A percentile compares a stretch with the other conserved stretches of the same genome.
phyloP scores from a whole-genome alignment of 176 grass and related monocot species.

The Oryza glumipatula region DNA sequence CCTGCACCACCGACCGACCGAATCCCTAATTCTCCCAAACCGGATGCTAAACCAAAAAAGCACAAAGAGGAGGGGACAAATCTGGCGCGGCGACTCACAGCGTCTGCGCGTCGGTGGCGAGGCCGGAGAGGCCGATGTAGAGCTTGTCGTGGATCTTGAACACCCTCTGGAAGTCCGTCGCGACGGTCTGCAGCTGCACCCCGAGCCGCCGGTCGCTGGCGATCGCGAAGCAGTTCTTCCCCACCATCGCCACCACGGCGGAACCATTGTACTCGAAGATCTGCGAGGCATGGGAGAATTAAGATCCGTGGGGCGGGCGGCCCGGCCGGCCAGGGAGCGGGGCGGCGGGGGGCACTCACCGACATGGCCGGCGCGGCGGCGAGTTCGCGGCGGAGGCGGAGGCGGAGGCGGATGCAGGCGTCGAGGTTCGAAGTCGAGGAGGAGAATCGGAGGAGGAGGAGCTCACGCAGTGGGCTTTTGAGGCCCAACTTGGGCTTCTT shows the following conservation, averaged over 20 bases:
- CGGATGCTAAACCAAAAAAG: background rate
- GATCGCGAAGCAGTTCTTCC: slow-evolving; percentile 98
- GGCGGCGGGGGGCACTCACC: slow-evolving; percentile 19
- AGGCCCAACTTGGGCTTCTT: slow-evolving; percentile 43
- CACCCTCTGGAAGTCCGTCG: slow-evolving; percentile 91
- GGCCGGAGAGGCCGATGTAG: slow-evolving; percentile 91
- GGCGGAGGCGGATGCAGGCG: background rate
- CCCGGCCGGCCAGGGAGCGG: fast-evolving
- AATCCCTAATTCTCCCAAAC: slow-evolving; percentile 37
- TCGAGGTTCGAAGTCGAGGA: background rate
- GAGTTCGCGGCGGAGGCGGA: background rate
- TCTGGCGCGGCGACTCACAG: slow-evolving; percentile 52
- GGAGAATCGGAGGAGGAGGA: background rate
- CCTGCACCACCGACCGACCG: slow-evolving; percentile 34
- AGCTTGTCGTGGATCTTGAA: slow-evolving; percentile 96
- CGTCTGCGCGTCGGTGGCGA: slow-evolving; percentile 87
- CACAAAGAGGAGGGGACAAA: no score
- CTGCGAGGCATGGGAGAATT: slow-evolving; percentile 29
- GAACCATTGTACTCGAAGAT: slow-evolving; percentile 99
- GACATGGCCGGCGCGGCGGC: slow-evolving; percentile 46
- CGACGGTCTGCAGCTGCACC: slow-evolving; percentile 92
- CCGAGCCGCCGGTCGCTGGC: slow-evolving; percentile 88
- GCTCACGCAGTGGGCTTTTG: slow-evolving; percentile 4
- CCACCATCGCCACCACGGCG: slow-evolving; percentile 96
- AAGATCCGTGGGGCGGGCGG: background rate